Evolutionary conservation across 2,329 filamentous ascomycete species (phyloP).

Genomic region (Penicillium hordei): DNA sequence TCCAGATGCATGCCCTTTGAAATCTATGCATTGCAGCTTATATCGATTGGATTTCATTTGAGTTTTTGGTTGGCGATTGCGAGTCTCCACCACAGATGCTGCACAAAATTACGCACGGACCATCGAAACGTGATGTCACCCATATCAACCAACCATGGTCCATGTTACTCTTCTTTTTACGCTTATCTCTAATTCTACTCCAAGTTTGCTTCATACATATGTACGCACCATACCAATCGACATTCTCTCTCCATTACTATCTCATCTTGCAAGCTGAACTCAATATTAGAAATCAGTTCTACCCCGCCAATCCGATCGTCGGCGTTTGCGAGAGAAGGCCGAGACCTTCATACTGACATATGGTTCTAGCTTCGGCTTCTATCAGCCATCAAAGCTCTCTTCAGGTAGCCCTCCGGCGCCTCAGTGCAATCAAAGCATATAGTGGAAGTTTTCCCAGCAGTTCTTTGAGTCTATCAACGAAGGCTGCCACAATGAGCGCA

Average conservation of each 20-base stretch:
- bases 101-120: slow-evolving; percentile 1
- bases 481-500: slow-evolving; percentile 11
- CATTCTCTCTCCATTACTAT: background rate
- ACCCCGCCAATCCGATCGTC: background rate
- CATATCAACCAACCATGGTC: background rate
- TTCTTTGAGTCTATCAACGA: slow-evolving; percentile 1
- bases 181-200: slow-evolving; percentile 4
- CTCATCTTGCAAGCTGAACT: background rate
- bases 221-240: background rate
- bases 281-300: background rate
- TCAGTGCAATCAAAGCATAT: background rate
- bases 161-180: background rate
- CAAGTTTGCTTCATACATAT: background rate
- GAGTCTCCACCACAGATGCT: background rate
- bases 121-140: slow-evolving; percentile 7
- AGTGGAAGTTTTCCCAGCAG: background rate
- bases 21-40: background rate
- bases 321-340: background rate
- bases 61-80: background rate
- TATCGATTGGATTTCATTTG: background rate
- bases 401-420: background rate
- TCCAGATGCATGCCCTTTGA: background rate
- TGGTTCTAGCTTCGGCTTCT: slow-evolving; percentile 2
- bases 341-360: background rate
- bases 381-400: background rate